Percentiles rank a stretch among this genome's conserved stretches.
These are phyloP conservation scores for Aspergillus quadricinctus DNA, from an alignment of 2,329 filamentous ascomycete genomes.

Conservation along the genomic window DNA sequence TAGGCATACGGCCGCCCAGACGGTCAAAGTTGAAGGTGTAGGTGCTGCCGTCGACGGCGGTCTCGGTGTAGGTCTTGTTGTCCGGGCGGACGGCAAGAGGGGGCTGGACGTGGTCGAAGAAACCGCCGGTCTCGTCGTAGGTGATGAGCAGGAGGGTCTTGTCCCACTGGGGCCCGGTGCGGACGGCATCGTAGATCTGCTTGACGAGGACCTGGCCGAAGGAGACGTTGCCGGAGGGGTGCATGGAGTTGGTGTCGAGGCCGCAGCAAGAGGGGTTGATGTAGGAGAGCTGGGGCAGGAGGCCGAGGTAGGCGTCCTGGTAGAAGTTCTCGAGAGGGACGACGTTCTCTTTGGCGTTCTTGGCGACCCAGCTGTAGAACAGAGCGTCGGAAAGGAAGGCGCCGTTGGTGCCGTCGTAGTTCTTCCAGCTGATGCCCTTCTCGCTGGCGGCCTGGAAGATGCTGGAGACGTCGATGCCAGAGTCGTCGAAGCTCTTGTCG, in stretches of 20 bases:
- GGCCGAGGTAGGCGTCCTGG: constrained; percentile 27
- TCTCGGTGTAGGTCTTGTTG: constrained; percentile 33
- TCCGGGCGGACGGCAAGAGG: constrained; percentile 32
- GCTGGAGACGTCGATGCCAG: constrained; percentile 18
- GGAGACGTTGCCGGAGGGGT: constrained; percentile 28
- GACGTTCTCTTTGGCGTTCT: background rate
- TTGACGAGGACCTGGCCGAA: constrained; percentile 35
- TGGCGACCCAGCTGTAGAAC: constrained; percentile 27
- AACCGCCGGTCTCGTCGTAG: constrained; percentile 36
- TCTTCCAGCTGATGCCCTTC: constrained; percentile 27
- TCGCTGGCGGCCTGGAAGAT: constrained; percentile 36
- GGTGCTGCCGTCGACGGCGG: constrained; percentile 17
- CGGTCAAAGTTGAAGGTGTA: constrained; percentile 28
- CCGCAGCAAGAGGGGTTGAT: constrained; percentile 40
- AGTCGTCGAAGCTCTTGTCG: constrained; percentile 17
- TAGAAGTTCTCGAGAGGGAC: constrained; percentile 13
- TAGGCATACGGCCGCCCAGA: constrained; percentile 27
- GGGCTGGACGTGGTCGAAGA: constrained; percentile 34
- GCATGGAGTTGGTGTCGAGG: constrained; percentile 26
- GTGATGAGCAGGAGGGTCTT: constrained; percentile 32
- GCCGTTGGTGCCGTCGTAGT: constrained; percentile 23
- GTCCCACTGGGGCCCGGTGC: constrained; percentile 33
- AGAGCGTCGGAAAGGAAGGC: constrained; percentile 18
- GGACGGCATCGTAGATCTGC: constrained; percentile 34
- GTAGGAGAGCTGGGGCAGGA: constrained; percentile 32